These are phyloP conservation scores for Besnoitia besnoiti DNA, from an alignment of 169 alveolate species.

Conservation along the genomic window DNA sequence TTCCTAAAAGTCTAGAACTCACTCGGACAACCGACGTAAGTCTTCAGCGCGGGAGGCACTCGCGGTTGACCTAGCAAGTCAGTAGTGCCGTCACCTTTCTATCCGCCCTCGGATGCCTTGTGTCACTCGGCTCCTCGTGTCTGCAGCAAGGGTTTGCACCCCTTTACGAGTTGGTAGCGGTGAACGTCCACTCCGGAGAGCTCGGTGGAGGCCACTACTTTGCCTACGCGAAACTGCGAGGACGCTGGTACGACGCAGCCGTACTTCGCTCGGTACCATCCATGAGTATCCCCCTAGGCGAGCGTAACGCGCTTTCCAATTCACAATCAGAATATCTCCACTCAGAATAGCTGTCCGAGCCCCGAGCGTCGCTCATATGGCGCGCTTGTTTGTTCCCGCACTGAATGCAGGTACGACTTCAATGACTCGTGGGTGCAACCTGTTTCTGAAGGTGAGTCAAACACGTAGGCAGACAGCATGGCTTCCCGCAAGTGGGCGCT, in stretches of 20 bases:
- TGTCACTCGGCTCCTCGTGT: not conserved
- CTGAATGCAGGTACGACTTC: constrained; percentile 47
- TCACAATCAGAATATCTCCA: too few relatives aligned
- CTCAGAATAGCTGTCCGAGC: too few relatives aligned
- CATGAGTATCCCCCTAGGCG: too few relatives aligned
- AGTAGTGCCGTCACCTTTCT: not conserved
- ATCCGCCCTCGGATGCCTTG: not conserved
- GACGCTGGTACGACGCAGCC: constrained; percentile 76
- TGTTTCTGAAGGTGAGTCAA: constrained; percentile 52
- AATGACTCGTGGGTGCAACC: constrained; percentile 56
- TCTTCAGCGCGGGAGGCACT: not conserved
- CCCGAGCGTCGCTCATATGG: not conserved
- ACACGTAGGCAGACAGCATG: not conserved
- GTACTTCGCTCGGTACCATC: not conserved
- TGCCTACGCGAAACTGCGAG: constrained; percentile 76
- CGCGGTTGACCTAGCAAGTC: not conserved
- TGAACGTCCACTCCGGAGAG: constrained; percentile 80
- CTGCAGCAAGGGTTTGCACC: constrained; percentile 69
- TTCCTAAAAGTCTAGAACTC: constrained; percentile 66
- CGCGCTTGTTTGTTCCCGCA: not conserved
- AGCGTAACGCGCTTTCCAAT: too few relatives aligned
- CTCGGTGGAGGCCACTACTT: constrained; percentile 82
- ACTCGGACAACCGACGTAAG: constrained; percentile 36
- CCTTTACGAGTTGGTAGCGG: constrained; percentile 78
- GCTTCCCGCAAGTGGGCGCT: too few relatives aligned